Evolutionary conservation across 1,284 basidiomycete genomes (phyloP).

Genomic region (Pseudozyma sp.): DNA sequence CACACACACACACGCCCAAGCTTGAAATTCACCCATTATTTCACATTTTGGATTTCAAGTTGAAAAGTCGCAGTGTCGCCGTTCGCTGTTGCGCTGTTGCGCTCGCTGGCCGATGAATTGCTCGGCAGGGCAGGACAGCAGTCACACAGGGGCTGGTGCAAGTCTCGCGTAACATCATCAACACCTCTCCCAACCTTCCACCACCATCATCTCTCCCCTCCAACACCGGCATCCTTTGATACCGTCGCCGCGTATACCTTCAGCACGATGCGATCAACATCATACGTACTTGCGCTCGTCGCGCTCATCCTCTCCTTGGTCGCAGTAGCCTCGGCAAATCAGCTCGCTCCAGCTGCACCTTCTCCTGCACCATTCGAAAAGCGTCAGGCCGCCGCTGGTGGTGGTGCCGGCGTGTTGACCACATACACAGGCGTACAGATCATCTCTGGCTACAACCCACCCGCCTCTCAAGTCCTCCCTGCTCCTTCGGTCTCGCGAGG

Average conservation of each 20-base stretch:
- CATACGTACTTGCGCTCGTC: constrained; percentile 27
- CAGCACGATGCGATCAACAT: constrained; percentile 28
- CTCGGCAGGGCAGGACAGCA: constrained; percentile 1
- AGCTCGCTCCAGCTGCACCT: constrained; percentile 11
- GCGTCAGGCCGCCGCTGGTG: constrained; percentile 56
- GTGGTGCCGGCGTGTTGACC: constrained; percentile 49
- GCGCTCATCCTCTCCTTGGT: constrained; percentile 40
- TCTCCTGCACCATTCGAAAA: constrained; percentile 20
- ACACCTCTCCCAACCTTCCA: background rate
- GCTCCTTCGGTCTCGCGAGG: constrained; percentile 43
- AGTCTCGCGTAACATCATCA: background rate
- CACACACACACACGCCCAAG: too few species aligned
- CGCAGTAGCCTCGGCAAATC: constrained; percentile 30
- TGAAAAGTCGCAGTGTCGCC: background rate
- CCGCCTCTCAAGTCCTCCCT: constrained; percentile 21
- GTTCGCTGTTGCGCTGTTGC: background rate
- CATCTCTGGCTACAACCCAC: constrained; percentile 59
- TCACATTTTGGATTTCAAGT: background rate
- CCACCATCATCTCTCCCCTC: background rate
- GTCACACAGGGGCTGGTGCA: background rate
- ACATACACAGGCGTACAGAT: constrained; percentile 49
- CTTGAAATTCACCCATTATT: background rate
- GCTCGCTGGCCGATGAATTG: background rate
- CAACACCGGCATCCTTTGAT: constrained; percentile 1
- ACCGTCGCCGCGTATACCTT: background rate